Evolutionary conservation across 192 early-diverging fungal species (phyloP).

Genomic region (Coemansia sp.): DNA sequence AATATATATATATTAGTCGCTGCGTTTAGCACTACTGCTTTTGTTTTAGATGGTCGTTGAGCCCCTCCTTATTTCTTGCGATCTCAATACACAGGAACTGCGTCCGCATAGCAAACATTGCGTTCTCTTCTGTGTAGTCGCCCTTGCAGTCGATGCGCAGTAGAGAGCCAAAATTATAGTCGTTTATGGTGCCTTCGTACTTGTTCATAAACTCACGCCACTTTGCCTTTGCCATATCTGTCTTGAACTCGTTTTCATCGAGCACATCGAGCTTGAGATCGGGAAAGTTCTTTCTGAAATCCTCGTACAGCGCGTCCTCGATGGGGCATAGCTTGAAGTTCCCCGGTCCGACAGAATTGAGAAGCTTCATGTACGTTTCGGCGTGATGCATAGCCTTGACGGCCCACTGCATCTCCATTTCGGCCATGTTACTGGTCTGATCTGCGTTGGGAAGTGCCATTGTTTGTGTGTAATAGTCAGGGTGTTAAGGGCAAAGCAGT

Average conservation of each 20-base stretch:
- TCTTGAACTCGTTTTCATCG: slow-evolving; percentile 83
- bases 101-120: slow-evolving; percentile 84
- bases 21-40: slow-evolving; percentile 1
- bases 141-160: slow-evolving; percentile 71
- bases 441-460: slow-evolving; percentile 75
- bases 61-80: slow-evolving; percentile 82
- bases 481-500: background rate
- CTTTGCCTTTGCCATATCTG: slow-evolving; percentile 73
- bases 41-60: slow-evolving; percentile 57
- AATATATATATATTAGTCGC: background rate
- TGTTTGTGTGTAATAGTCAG: background rate
- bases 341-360: slow-evolving; percentile 65
- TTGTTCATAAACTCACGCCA: slow-evolving; percentile 88
- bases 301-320: slow-evolving; percentile 81
- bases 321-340: slow-evolving; percentile 81
- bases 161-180: slow-evolving; percentile 94
- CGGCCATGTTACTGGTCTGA: slow-evolving; percentile 70
- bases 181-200: slow-evolving; percentile 83
- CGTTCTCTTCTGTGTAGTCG: slow-evolving; percentile 85
- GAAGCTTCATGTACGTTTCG: slow-evolving; percentile 88
- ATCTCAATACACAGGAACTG: slow-evolving; percentile 95
- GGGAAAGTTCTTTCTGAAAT: slow-evolving; percentile 76
- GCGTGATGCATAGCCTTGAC: slow-evolving; percentile 95
- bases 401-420: slow-evolving; percentile 94
- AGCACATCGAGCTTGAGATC: slow-evolving; percentile 69